Evolutionary conservation across 768 basidiomycete species (phyloP), one percentile per base, ranked within the genome.

Genomic region (Nidularia sp.): DNA sequence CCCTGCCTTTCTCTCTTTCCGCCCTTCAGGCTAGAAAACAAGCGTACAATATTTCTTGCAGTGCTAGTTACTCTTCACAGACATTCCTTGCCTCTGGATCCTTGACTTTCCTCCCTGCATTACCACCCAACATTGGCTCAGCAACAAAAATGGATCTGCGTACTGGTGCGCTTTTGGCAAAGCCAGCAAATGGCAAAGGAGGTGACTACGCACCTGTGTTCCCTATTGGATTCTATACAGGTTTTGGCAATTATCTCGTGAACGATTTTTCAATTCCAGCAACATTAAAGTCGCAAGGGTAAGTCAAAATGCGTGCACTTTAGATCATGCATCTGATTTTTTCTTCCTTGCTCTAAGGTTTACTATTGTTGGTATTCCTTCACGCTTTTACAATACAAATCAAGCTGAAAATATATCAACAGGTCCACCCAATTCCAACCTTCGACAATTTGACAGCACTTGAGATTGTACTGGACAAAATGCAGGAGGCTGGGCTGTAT

Each of bases 211-310:
- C 77, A 22, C 77, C 80, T 0, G 73, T 87, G 1, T 77, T 91
- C 52, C 88, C 90, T 0, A 77, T 88, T 44, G 89, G 89, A 0
- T 92, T 87, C 65, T 91, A 89, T 57, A 82, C 88, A 0, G 64
- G 73, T 4, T 85, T 86, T 45, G 79, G 76, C 39, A 63, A 65
- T 12, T 83, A 82, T 53, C 67, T 89, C 12, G 75, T 69, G 2
- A 60, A 68, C 5, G 82, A 90, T 60, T 59, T 82, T 1, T 63
- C 77, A 4, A 70, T 87, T 42, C 69, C 83, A 64, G 62, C 82
- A 50, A 73, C 76, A 48, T 71, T 90, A 42, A 81, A 81, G 66
- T 33, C 71, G 54, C 75, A 66, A 73, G 83, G 69, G 88, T 85
- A 64, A 66, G 79, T 70, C 42, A 9, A 2, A 80, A 66, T 46